Evolutionary conservation across 805 yeast species (phyloP).

Genomic region (Ogataea corticis): DNA sequence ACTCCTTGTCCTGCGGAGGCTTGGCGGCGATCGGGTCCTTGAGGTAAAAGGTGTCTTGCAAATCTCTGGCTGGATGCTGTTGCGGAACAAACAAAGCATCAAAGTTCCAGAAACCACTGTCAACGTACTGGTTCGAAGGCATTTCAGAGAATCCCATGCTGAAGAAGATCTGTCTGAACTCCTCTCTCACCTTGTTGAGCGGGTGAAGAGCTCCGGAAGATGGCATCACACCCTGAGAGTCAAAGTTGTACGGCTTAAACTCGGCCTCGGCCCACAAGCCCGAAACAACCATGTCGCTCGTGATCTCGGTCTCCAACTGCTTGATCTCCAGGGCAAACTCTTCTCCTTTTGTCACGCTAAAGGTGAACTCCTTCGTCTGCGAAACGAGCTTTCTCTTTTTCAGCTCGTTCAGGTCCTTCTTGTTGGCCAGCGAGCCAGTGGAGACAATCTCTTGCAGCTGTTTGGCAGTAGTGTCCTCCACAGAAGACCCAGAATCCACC

Average conservation of each 20-base stretch:
- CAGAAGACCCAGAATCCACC: conserved; percentile 47
- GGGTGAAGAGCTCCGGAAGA: conserved; percentile 95
- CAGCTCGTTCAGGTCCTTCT: conserved; percentile 73
- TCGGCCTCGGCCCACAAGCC: conserved; percentile 81
- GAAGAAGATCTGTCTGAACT: conserved; percentile 96
- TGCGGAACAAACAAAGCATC: conserved; percentile 97
- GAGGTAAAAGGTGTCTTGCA: conserved; percentile 97
- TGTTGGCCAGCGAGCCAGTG: conserved; percentile 56
- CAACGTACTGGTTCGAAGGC: conserved; percentile 99
- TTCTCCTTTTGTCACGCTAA: conserved; percentile 73
- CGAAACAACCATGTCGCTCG: conserved; percentile 84
- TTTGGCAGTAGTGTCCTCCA: conserved; percentile 66
- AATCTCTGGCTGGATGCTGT: conserved; percentile 99
- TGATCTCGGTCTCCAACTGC: conserved; percentile 87
- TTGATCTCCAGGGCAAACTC: conserved; percentile 81
- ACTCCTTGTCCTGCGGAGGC: conserved; percentile 77
- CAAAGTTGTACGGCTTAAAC: conserved; percentile 95
- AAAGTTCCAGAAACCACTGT: conserved; percentile 98
- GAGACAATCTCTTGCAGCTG: conserved; percentile 57
- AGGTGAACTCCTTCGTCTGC: conserved; percentile 73
- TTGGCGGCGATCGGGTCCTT: conserved; percentile 87
- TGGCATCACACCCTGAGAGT: conserved; percentile 89
- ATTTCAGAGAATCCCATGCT: conserved; percentile 98
- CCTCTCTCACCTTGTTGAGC: conserved; percentile 93
- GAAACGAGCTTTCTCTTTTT: conserved; percentile 88